A percentile compares a stretch with the other conserved stretches of the same genome.
Conservation (phyloP, 2,329 filamentous ascomycete species). For the Hypomyces rosellus region DNA sequence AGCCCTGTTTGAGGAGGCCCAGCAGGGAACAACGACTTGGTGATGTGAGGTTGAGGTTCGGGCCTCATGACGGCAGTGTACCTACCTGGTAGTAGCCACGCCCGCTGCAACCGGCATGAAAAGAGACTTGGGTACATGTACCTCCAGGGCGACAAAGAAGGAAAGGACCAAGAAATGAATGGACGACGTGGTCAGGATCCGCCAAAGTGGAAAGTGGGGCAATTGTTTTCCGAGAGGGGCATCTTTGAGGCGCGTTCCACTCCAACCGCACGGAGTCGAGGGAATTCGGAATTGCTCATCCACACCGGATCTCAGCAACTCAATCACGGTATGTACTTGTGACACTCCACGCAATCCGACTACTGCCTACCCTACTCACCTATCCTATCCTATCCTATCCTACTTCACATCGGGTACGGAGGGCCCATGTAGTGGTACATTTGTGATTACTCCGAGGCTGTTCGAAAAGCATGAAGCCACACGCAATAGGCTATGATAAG, state of each 20-base stretch:
- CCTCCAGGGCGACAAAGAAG: no score
- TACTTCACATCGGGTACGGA: background rate
- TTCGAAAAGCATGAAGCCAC: background rate
- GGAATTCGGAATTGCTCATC: no score
- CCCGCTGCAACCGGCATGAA: no score
- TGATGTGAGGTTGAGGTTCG: no score
- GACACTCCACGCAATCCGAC: background rate
- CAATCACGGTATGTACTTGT: background rate
- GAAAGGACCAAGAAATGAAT: constrained; percentile 1
- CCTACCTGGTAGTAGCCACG: no score
- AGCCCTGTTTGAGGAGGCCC: no score
- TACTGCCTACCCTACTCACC: no score
- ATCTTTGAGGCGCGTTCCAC: constrained; percentile 3
- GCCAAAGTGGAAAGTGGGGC: background rate
- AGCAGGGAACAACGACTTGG: no score
- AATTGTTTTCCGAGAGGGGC: constrained; percentile 6
- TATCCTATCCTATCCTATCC: no score
- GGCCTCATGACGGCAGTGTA: no score
- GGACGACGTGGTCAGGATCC: constrained; percentile 2
- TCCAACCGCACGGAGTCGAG: background rate
- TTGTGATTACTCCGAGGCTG: no score
- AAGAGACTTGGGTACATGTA: background rate
- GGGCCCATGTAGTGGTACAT: background rate
- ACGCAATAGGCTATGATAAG: background rate
- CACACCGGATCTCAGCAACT: no score